These are phyloP conservation scores for Sonneratia alba DNA, from an alignment of 345 rosid species.

Conservation along the genomic window DNA sequence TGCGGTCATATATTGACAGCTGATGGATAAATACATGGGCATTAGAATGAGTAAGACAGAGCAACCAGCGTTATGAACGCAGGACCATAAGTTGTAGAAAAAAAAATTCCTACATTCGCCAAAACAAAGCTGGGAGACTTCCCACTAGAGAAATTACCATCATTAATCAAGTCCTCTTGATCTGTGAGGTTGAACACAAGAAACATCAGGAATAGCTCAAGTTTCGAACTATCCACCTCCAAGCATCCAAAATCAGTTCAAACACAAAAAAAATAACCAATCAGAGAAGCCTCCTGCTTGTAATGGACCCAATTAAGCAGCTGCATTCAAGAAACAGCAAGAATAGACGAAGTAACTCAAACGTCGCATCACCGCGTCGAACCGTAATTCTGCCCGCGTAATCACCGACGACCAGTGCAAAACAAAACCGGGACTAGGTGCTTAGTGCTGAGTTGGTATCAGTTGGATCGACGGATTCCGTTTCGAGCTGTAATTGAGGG, in stretches of 20 bases:
- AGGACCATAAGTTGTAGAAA: background rate
- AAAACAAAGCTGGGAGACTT: background rate
- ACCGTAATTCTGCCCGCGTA: background rate
- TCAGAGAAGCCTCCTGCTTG: background rate
- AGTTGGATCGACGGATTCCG: conserved; percentile 2
- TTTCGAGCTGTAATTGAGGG: conserved; percentile 8
- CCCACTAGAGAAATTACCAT: background rate
- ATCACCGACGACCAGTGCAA: background rate
- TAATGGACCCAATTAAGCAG: background rate
- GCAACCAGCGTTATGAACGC: background rate
- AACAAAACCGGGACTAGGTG: conserved; percentile 35
- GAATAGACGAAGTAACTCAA: background rate
- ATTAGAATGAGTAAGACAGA: background rate
- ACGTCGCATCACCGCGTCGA: background rate
- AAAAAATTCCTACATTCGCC: background rate
- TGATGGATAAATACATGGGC: no score
- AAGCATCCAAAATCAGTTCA: conserved; percentile 1
- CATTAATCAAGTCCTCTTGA: background rate
- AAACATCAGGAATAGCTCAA: background rate
- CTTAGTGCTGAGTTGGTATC: conserved; percentile 8
- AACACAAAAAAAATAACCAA: background rate
- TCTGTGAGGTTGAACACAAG: background rate
- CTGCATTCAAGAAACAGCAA: conserved; percentile 1
- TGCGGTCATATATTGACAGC: background rate
- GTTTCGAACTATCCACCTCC: background rate